Evolutionary conservation across 2,329 filamentous ascomycete genomes (phyloP).

Genomic region (Penicillium sp.): DNA sequence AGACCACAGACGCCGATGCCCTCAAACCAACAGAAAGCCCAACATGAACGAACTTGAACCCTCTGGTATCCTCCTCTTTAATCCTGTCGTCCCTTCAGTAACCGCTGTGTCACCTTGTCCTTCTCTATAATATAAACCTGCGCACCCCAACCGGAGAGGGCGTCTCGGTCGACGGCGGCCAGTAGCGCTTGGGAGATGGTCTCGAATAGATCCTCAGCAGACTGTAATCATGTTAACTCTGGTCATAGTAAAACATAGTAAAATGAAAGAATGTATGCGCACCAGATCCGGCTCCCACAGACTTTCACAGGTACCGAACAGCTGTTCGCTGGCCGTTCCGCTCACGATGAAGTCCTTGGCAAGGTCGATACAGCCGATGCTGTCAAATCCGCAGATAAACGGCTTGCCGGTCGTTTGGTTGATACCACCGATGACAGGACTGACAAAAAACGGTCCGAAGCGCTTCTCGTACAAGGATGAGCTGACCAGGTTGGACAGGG

Average conservation of each 20-base stretch:
- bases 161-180: slow-evolving; percentile 94
- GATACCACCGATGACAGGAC: slow-evolving; percentile 88
- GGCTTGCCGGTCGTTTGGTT: slow-evolving; percentile 91
- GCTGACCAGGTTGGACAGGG: slow-evolving; percentile 92
- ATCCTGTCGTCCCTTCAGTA: slow-evolving; percentile 97
- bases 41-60: slow-evolving; percentile 20
- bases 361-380: slow-evolving; percentile 98
- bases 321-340: slow-evolving; percentile 91
- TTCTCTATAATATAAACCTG: slow-evolving; percentile 99
- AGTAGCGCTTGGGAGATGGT: slow-evolving; percentile 94
- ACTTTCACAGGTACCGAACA: slow-evolving; percentile 98
- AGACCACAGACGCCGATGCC: slow-evolving; percentile 28
- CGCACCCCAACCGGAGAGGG: slow-evolving; percentile 94
- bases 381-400: slow-evolving; percentile 98
- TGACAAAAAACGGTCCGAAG: slow-evolving; percentile 96
- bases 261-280: slow-evolving; percentile 35
- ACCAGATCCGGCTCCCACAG: slow-evolving; percentile 97
- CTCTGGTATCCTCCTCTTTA: slow-evolving; percentile 43
- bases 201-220: slow-evolving; percentile 92
- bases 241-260: slow-evolving; percentile 4
- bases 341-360: slow-evolving; percentile 99
- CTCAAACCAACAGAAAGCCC: slow-evolving; percentile 24
- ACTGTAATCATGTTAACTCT: slow-evolving; percentile 47
- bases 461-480: slow-evolving; percentile 88
- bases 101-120: slow-evolving; percentile 98